Evolutionary conservation across 2,329 filamentous ascomycete genomes (phyloP).

Genomic region (Epichloe coenophiala): DNA sequence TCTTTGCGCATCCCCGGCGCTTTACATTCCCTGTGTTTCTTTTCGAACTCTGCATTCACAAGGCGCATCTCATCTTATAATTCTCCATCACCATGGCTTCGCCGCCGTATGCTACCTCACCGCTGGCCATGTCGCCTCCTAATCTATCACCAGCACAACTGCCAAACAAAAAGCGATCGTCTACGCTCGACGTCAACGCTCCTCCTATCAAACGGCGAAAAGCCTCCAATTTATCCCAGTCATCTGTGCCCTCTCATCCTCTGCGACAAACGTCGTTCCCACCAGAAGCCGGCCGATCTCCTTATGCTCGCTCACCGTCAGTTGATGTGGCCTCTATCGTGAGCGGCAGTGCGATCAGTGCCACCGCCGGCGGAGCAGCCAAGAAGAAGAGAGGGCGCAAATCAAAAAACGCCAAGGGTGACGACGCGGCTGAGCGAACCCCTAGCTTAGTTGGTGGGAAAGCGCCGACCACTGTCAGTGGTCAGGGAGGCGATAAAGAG

Average conservation of each 20-base stretch:
- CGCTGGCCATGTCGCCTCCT: slow-evolving; percentile 41
- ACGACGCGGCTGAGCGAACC: slow-evolving; percentile 26
- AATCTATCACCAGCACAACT: slow-evolving; percentile 36
- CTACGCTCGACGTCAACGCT: slow-evolving; percentile 39
- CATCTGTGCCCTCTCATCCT: slow-evolving; percentile 46
- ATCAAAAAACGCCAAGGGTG: slow-evolving; percentile 40
- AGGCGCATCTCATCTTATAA: not conserved
- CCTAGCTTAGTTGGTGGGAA: slow-evolving; percentile 29
- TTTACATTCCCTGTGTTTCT: not conserved
- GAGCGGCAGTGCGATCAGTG: slow-evolving; percentile 46
- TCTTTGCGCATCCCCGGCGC: not conserved
- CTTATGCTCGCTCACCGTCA: slow-evolving; percentile 50
- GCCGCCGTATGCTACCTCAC: slow-evolving; percentile 36
- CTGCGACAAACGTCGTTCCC: slow-evolving; percentile 74
- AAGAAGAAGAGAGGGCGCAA: slow-evolving; percentile 52
- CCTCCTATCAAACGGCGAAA: slow-evolving; percentile 54
- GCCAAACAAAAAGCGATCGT: slow-evolving; percentile 45
- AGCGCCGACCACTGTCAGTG: slow-evolving; percentile 30
- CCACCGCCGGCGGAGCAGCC: slow-evolving; percentile 20
- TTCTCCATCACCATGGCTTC: slow-evolving; percentile 34
- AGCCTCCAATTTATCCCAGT: slow-evolving; percentile 46
- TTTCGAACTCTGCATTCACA: not conserved
- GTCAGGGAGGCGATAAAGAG: slow-evolving; percentile 30
- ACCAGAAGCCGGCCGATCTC: slow-evolving; percentile 40
- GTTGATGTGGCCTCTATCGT: slow-evolving; percentile 47